These are phyloP conservation scores for Saturnispora mendoncae DNA, from an alignment of 805 yeast species.

Conservation along the genomic window DNA sequence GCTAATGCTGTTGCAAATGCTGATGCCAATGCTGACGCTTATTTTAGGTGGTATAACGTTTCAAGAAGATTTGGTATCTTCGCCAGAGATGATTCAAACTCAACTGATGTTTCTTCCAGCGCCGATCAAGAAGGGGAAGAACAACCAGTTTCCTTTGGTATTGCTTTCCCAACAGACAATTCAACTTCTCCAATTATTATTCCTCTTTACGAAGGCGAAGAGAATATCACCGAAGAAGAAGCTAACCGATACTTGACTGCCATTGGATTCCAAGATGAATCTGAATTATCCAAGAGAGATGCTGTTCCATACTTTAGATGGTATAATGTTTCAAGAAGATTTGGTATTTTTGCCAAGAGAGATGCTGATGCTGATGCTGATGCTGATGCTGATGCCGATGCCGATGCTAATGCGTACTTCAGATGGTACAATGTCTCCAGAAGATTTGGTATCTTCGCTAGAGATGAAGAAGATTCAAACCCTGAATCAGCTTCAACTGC, in stretches of 20 bases:
- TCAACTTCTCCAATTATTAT: slow-evolving; percentile 7
- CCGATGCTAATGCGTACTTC: slow-evolving; percentile 2
- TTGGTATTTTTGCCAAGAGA: slow-evolving; percentile 6
- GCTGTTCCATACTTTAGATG: slow-evolving; percentile 5
- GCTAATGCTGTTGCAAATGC: slow-evolving; percentile 2
- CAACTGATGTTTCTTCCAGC: neutral
- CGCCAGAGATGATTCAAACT: slow-evolving; percentile 4
- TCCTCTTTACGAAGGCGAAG: slow-evolving; percentile 7
- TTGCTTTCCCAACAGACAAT: slow-evolving; percentile 6
- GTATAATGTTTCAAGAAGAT: slow-evolving; percentile 5
- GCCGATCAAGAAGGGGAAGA: slow-evolving; percentile 3
- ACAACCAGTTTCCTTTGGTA: slow-evolving; percentile 6
- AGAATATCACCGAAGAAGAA: slow-evolving; percentile 7
- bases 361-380: slow-evolving; percentile 3
- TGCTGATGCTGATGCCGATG: neutral
- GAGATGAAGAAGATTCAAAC: neutral
- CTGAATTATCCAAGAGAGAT: slow-evolving; percentile 7
- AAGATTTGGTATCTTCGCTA: slow-evolving; percentile 8
- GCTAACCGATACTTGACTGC: slow-evolving; percentile 7
- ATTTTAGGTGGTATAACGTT: slow-evolving; percentile 8
- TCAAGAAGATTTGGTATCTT: slow-evolving; percentile 9
- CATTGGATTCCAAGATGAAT: neutral
- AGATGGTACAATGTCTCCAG: slow-evolving; percentile 6
- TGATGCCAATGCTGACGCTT: neutral
- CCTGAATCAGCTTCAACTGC: neutral